Evolutionary conservation across 352 stramenopile species (phyloP).

Genomic region (Globisporangium solare): DNA sequence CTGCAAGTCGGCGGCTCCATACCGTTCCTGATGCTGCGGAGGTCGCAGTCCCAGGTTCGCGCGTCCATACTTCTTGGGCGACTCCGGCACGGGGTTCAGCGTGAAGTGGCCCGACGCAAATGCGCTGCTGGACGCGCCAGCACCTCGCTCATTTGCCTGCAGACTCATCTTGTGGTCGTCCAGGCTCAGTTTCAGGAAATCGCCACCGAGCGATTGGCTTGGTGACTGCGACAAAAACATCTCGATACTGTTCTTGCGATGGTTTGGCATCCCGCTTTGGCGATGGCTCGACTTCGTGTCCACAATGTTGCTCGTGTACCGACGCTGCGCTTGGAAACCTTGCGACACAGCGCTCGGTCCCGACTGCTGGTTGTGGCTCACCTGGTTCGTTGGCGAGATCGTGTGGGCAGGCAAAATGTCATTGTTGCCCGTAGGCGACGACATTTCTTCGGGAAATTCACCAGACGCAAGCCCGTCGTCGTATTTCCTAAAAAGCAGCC

Average conservation of each 20-base stretch:
- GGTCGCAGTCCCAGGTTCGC: conserved; percentile 5
- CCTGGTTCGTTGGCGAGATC: conserved; percentile 45
- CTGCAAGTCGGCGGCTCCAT: conserved; percentile 15
- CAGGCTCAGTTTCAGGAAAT: conserved; percentile 71
- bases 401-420: conserved; percentile 24
- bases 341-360: conserved; percentile 10
- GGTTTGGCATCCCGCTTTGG: conserved; percentile 22
- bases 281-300: conserved; percentile 21
- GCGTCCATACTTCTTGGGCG: conserved; percentile 32
- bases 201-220: conserved; percentile 66
- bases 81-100: conserved; percentile 41
- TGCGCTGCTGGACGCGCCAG: conserved; percentile 10
- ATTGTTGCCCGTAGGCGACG: conserved; percentile 25
- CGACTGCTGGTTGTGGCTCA: conserved; percentile 19
- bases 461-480: conserved; percentile 21
- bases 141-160: conserved; percentile 18
- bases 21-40: conserved; percentile 26
- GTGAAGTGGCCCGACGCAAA: conserved; percentile 49
- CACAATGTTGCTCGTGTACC: not conserved
- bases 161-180: conserved; percentile 58
- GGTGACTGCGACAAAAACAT: conserved; percentile 86
- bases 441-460: conserved; percentile 4
- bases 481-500: conserved; percentile 22
- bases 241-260: conserved; percentile 84
- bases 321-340: conserved; percentile 6